phyloP scores from a whole-genome alignment of 176 grass and related monocot genomes.

The Luzula sylvatica region DNA sequence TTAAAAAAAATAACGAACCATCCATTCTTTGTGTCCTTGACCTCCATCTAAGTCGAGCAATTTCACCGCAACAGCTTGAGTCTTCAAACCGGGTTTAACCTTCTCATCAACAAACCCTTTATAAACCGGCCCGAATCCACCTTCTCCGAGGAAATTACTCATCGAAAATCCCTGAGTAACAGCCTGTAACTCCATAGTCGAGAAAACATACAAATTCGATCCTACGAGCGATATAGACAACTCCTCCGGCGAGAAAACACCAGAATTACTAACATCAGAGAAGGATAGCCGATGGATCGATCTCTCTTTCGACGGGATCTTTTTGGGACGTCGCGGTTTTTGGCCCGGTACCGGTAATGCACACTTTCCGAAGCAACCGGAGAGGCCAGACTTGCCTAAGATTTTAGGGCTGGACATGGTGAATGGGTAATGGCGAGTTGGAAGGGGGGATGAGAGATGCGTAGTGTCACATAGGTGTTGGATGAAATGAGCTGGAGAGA shows the following conservation, averaged over 20 bases:
- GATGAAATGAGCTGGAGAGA: background rate
- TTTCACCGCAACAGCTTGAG: conserved; percentile 70
- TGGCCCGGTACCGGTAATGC: background rate
- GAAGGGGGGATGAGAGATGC: background rate
- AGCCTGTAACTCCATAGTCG: conserved; percentile 57
- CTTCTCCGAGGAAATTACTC: conserved; percentile 82
- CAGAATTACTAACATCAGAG: conserved; percentile 55
- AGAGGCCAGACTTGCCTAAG: conserved; percentile 37
- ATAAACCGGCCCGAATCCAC: conserved; percentile 77
- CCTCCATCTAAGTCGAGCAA: conserved; percentile 69
- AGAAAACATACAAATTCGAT: conserved; percentile 64
- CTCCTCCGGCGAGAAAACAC: conserved; percentile 74
- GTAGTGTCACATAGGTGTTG: conserved; percentile 13
- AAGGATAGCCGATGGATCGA: conserved; percentile 45
- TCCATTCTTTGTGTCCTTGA: conserved; percentile 85
- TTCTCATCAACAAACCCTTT: conserved; percentile 85
- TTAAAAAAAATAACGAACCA: conserved; percentile 23
- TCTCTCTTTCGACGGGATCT: conserved; percentile 4
- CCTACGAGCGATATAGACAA: conserved; percentile 72
- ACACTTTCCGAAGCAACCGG: conserved; percentile 51
- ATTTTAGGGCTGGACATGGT: conserved; percentile 33
- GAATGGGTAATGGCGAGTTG: background rate
- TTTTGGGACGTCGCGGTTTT: conserved; percentile 12
- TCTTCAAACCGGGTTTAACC: conserved; percentile 45
- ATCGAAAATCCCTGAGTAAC: conserved; percentile 57